Conservation (phyloP, 1,284 basidiomycete species). For the Cystobasidiaceae sp. region DNA sequence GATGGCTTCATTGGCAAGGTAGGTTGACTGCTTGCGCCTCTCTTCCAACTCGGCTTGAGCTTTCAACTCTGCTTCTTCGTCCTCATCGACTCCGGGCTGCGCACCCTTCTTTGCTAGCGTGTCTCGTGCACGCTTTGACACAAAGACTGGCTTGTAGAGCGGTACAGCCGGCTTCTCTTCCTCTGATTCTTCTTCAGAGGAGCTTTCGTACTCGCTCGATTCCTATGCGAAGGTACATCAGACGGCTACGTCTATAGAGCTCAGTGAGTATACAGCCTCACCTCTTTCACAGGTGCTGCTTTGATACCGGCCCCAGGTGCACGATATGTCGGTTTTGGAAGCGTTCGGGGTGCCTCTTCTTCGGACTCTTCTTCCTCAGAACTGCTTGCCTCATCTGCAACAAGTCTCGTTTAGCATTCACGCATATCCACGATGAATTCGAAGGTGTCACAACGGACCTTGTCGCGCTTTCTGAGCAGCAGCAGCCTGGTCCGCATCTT, state of each 20-base stretch:
- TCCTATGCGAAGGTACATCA: slow-evolving; percentile 2
- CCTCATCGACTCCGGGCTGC: background rate
- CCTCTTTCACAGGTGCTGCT: slow-evolving; percentile 3
- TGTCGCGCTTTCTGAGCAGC: slow-evolving; percentile 2
- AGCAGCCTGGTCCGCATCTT: slow-evolving; percentile 1
- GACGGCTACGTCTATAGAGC: background rate
- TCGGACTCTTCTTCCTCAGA: slow-evolving; percentile 49
- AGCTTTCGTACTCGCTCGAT: slow-evolving; percentile 34
- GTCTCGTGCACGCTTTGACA: slow-evolving; percentile 57
- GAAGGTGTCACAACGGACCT: too few relatives aligned
- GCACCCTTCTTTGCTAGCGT: slow-evolving; percentile 14
- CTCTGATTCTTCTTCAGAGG: slow-evolving; percentile 46
- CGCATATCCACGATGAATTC: too few relatives aligned
- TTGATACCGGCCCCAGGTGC: background rate
- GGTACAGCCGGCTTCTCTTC: slow-evolving; percentile 52
- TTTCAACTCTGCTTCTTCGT: slow-evolving; percentile 60
- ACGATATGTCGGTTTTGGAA: slow-evolving; percentile 40
- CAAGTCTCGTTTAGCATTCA: too few relatives aligned
- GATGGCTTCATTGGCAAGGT: slow-evolving; percentile 82
- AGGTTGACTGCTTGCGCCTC: slow-evolving; percentile 68
- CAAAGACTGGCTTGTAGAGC: slow-evolving; percentile 77
- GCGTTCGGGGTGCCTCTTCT: slow-evolving; percentile 51
- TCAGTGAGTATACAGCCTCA: background rate
- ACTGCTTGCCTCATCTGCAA: slow-evolving; percentile 54
- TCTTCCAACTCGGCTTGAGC: slow-evolving; percentile 66